Conservation (phyloP, 352 stramenopile genomes). For the Phytophthora pisi region DNA sequence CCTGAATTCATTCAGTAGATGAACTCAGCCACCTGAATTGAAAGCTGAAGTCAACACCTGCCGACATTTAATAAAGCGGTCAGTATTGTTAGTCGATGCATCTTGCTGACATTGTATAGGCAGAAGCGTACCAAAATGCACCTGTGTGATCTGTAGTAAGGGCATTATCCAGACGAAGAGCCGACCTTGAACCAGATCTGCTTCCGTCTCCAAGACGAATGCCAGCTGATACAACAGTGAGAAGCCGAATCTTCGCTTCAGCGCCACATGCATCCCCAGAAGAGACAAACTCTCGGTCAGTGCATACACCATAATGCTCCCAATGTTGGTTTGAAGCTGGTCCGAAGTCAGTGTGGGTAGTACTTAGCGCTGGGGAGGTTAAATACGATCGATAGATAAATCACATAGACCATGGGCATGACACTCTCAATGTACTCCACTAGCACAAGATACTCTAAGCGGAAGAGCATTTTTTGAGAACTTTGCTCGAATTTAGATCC, state of each 20-base stretch:
- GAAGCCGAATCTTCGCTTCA: conserved; percentile 11
- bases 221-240: conserved; percentile 30
- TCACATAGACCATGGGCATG: conserved; percentile 22
- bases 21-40: conserved; percentile 13
- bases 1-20: background rate
- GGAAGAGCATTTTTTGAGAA: background rate
- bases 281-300: conserved; percentile 1
- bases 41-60: conserved; percentile 22
- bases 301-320: conserved; percentile 5
- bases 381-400: conserved; percentile 21
- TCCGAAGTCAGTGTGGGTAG: conserved; percentile 12
- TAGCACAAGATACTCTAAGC: background rate
- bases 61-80: too few species aligned
- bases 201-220: conserved; percentile 38
- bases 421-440: conserved; percentile 14
- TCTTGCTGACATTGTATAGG: background rate
- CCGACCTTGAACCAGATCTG: conserved; percentile 13
- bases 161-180: conserved; percentile 31
- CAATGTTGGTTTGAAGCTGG: conserved; percentile 10
- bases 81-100: background rate
- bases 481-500: conserved; percentile 1
- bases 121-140: conserved; percentile 8
- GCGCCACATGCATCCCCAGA: conserved; percentile 1
- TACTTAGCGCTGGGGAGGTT: conserved; percentile 33
- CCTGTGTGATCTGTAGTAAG: conserved; percentile 22